Percentiles rank a stretch among this genome's conserved stretches.
phyloP scores from a whole-genome alignment of 2,329 filamentous ascomycete genomes.

The Delphinella strobiligena region DNA sequence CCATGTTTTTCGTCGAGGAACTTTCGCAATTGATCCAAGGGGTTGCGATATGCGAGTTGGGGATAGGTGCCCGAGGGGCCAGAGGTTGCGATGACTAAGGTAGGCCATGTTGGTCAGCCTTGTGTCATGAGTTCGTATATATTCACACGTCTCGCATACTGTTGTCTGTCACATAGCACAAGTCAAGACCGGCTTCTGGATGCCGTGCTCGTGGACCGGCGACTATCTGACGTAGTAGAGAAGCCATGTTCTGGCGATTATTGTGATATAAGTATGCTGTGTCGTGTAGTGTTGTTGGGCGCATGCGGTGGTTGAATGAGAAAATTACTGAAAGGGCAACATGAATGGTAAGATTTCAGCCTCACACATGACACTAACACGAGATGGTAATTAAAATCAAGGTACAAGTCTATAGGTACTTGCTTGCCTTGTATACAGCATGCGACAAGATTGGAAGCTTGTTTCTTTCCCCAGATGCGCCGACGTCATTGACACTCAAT shows the following conservation, averaged over 20 bases:
- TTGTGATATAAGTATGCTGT: not conserved
- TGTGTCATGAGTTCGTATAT: too few relatives aligned
- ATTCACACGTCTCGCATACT: slow-evolving; percentile 43
- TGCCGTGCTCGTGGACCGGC: slow-evolving; percentile 76
- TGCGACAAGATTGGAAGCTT: too few relatives aligned
- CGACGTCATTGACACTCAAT: too few relatives aligned
- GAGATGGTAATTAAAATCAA: not conserved
- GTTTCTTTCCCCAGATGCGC: too few relatives aligned
- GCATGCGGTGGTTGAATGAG: too few relatives aligned
- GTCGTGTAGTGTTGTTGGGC: not conserved
- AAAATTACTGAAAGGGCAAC: too few relatives aligned
- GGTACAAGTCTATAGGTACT: too few relatives aligned
- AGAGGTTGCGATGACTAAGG: slow-evolving; percentile 54
- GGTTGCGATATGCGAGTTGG: slow-evolving; percentile 85
- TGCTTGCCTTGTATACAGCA: too few relatives aligned
- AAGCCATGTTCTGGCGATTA: slow-evolving; percentile 36
- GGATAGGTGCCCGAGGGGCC: slow-evolving; percentile 84
- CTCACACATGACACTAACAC: not conserved
- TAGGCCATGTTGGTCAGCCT: too few relatives aligned
- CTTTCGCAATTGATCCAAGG: slow-evolving; percentile 70
- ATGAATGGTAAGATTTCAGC: not conserved
- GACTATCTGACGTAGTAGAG: slow-evolving; percentile 79
- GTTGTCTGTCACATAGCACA: slow-evolving; percentile 88
- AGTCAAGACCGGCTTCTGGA: slow-evolving; percentile 75
- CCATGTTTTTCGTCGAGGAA: slow-evolving; percentile 82